These are phyloP conservation scores for Nicotiana noctiflora DNA, from an alignment of 257 asterid genomes.

Conservation along the genomic window DNA sequence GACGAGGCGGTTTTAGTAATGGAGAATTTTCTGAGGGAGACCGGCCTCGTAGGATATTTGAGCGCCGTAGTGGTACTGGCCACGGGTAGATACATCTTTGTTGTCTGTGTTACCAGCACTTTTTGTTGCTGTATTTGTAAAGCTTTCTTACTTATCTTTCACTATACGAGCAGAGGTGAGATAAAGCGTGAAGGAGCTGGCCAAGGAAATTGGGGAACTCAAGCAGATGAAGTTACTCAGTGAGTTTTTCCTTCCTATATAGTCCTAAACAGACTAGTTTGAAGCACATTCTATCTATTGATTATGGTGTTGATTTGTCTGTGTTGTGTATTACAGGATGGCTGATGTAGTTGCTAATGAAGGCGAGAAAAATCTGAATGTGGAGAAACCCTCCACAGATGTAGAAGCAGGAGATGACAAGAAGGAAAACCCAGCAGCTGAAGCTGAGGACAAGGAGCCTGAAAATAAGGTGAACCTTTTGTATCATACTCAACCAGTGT, in stretches of 20 bases:
- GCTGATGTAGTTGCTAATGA: conserved; percentile 49
- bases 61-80: conserved; percentile 73
- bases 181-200: conserved; percentile 74
- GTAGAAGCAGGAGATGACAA: conserved; percentile 43
- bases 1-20: conserved; percentile 59
- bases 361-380: conserved; percentile 42
- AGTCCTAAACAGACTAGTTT: not conserved
- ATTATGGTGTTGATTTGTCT: not conserved
- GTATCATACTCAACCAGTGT: not conserved
- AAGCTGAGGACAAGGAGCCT: conserved; percentile 62
- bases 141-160: not conserved
- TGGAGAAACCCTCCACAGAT: conserved; percentile 45
- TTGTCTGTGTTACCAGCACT: not conserved
- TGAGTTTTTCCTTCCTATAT: conserved; percentile 34
- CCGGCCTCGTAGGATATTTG: conserved; percentile 57
- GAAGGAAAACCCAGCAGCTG: conserved; percentile 43
- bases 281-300: not conserved
- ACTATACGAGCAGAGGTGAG: conserved; percentile 39
- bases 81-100: conserved; percentile 43
- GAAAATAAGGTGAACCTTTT: conserved; percentile 54
- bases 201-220: conserved; percentile 83
- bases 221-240: conserved; percentile 54
- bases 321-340: conserved; percentile 24
- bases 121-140: not conserved
- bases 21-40: conserved; percentile 70